Evolutionary conservation across 371 early-diverging fungal genomes (phyloP), one percentile per base, ranked within the genome.

Genomic region (Mucor racemosus): DNA sequence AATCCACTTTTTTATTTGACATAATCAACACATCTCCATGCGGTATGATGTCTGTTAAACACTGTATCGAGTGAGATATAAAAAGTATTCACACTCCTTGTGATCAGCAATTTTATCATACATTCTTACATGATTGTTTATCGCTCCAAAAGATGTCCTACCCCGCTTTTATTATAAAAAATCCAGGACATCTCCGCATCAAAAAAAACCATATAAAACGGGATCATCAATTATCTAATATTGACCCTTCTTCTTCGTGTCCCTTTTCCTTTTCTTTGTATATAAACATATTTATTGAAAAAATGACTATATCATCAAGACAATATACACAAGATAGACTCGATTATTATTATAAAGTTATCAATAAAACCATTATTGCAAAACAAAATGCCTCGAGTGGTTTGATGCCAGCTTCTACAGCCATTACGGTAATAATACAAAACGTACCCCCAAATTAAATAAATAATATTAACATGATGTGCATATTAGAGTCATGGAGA

Each of bases 321-420:
- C 39, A 67, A 19, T 17, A 58, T 31, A 54, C 53, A 0, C 33
- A 79, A 31, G 80, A 84, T 60, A 72, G 88, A 64, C 81, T 93
- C n/a, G 93, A 94, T 58, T 81, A 85, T 67, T 92, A 92, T 72
- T 92, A 91, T 71, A 77, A 89, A 17, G 89, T 89, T 21, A 86
- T 94, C 46, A 75, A 87, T 33, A 80, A 86, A 21, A 90, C 93
- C 17, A 94, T 94, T 65, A 77, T 95, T 31, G 74, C 87, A 10
- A 79, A 91, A 14, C 94, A 94, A 73, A 89, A 94, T 72, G 85
- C 94, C 11, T 88, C 86, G 17, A 92, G 92, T 26, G 94, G 95
- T 5, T 73, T 93, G 75, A 92, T 95, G 58, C 96, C 95, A 7
- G 96, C 96, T 10, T 92, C 93, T 15, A 92, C 92, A 5, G 94